A percentile compares a stretch with the other conserved stretches of the same genome.
phyloP scores from a whole-genome alignment of 129 eudicot genomes.

The Flaveria robusta region DNA sequence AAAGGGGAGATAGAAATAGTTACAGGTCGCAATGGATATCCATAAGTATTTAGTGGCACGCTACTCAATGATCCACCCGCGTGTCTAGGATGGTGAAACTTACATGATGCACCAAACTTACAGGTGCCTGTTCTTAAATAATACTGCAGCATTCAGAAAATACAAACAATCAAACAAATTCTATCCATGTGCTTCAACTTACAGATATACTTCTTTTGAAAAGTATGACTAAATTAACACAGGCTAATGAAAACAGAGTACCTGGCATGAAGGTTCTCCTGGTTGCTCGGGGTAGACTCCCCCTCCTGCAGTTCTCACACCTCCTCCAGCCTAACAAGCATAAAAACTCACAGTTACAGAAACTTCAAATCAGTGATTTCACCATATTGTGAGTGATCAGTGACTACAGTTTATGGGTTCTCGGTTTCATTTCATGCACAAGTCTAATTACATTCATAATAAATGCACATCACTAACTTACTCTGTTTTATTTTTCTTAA shows the following conservation, averaged over 20 bases:
- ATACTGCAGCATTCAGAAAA: slow-evolving; percentile 44
- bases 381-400: not conserved
- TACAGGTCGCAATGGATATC: slow-evolving; percentile 93
- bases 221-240: not conserved
- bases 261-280: slow-evolving; percentile 89
- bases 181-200: too few relatives aligned
- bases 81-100: slow-evolving; percentile 88
- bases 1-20: slow-evolving; percentile 9
- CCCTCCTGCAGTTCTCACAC: slow-evolving; percentile 47
- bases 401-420: not conserved
- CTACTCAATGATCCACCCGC: slow-evolving; percentile 78
- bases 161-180: slow-evolving; percentile 21
- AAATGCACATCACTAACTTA: not conserved
- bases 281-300: slow-evolving; percentile 76
- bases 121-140: slow-evolving; percentile 91
- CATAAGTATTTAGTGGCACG: slow-evolving; percentile 70
- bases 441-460: slow-evolving; percentile 2
- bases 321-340: slow-evolving; percentile 46
- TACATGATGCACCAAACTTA: slow-evolving; percentile 90
- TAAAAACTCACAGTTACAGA: slow-evolving; percentile 9
- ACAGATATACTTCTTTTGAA: too few relatives aligned
- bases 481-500: slow-evolving; percentile 21
- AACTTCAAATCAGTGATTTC: not conserved
- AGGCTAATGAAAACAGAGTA: slow-evolving; percentile 33
- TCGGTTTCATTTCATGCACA: slow-evolving; percentile 18